These are phyloP conservation scores for Globisporangium sylvaticum DNA, from an alignment of 352 stramenopile genomes.

Conservation along the genomic window DNA sequence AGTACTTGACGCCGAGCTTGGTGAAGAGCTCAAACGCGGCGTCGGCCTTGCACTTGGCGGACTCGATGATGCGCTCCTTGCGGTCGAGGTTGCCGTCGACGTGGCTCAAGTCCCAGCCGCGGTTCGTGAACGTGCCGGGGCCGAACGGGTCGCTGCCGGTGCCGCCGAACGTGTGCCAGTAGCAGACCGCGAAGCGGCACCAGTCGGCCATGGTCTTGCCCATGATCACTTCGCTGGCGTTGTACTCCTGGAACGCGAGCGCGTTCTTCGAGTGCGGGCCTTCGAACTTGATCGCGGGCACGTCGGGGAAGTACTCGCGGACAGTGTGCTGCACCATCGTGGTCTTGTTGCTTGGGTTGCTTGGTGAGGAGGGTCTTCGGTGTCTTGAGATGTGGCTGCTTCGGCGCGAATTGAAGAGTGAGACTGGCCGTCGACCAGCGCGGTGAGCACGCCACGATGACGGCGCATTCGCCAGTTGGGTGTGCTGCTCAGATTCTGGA, in stretches of 20 bases:
- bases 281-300: constrained; percentile 65
- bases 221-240: constrained; percentile 65
- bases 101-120: constrained; percentile 32
- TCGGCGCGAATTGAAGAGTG: constrained; percentile 8
- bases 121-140: constrained; percentile 33
- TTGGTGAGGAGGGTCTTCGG: not conserved
- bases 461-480: not conserved
- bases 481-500: not conserved
- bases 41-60: constrained; percentile 70
- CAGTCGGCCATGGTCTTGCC: constrained; percentile 76
- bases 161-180: constrained; percentile 51
- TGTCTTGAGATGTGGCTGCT: not conserved
- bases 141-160: constrained; percentile 33
- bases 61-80: constrained; percentile 46
- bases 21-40: constrained; percentile 87
- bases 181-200: constrained; percentile 61
- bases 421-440: not conserved
- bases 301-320: constrained; percentile 49
- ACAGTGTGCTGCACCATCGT: constrained; percentile 18
- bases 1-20: constrained; percentile 81
- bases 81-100: constrained; percentile 32
- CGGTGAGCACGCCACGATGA: not conserved
- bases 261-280: constrained; percentile 37
- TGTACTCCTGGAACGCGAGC: constrained; percentile 78
- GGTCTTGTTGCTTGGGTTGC: not conserved